Conservation (phyloP, 257 asterid species). For the Fraxinus pennsylvanica region DNA sequence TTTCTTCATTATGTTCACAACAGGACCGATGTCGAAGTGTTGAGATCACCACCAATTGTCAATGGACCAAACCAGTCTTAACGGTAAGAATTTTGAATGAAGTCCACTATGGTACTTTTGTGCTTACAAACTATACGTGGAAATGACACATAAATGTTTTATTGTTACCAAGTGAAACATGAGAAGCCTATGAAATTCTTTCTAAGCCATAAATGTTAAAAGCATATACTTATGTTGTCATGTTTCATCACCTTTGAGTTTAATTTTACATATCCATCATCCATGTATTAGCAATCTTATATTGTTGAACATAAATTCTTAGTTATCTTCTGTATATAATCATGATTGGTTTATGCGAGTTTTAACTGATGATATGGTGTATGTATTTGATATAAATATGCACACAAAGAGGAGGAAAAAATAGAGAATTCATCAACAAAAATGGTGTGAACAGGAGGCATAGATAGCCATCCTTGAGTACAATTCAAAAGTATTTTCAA, state of each 20-base stretch:
- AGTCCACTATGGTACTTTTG: neutral
- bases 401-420: too few relatives aligned
- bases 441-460: too few relatives aligned
- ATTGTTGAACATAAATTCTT: neutral
- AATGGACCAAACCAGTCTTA: too few relatives aligned
- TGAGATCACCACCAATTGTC: too few relatives aligned
- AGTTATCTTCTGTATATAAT: neutral
- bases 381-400: too few relatives aligned
- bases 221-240: neutral
- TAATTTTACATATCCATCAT: too few relatives aligned
- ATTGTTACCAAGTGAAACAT: neutral
- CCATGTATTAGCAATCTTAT: neutral
- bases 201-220: too few relatives aligned
- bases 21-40: too few relatives aligned
- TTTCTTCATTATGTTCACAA: too few relatives aligned
- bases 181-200: neutral
- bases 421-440: too few relatives aligned
- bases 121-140: conserved; percentile 41
- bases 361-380: neutral
- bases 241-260: neutral
- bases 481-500: too few relatives aligned
- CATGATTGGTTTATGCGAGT: neutral
- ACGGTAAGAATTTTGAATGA: neutral
- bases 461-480: too few relatives aligned
- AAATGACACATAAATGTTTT: conserved; percentile 37